Conservation (phyloP, 495 filamentous ascomycete genomes). For the Podospora bellae-mahoneyi region DNA sequence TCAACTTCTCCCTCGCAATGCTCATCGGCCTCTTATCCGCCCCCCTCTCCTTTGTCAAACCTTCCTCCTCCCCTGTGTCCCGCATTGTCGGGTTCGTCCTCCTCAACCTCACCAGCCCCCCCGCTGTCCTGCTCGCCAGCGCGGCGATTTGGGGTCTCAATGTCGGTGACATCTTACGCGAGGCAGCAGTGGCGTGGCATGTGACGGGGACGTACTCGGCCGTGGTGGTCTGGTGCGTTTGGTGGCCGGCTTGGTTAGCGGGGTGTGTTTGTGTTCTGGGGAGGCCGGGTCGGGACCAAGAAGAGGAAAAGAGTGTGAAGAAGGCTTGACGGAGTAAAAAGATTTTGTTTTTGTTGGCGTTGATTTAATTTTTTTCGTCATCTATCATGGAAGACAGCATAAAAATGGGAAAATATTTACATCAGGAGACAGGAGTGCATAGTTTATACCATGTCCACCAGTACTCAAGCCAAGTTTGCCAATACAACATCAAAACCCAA, state of each 20-base stretch:
- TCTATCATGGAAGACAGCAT: neutral
- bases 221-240: conserved; percentile 92
- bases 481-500: neutral
- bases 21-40: conserved; percentile 73
- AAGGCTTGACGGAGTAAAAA: conserved; percentile 24
- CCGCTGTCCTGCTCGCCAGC: conserved; percentile 55
- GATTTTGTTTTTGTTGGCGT: neutral
- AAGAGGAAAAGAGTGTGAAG: conserved; percentile 29
- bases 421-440: neutral
- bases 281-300: conserved; percentile 16
- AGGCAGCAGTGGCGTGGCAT: conserved; percentile 86
- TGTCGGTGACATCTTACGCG: conserved; percentile 58
- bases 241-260: conserved; percentile 94
- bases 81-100: conserved; percentile 31
- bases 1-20: conserved; percentile 93
- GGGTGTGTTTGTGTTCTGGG: conserved; percentile 47
- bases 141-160: conserved; percentile 50
- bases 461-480: neutral
- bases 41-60: conserved; percentile 70
- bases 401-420: neutral
- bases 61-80: conserved; percentile 33
- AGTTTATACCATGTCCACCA: neutral
- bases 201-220: conserved; percentile 88
- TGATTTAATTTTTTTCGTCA: neutral
- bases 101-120: conserved; percentile 62